phyloP scores from a whole-genome alignment of 2,329 filamentous ascomycete genomes.

The Alternaria infectoria region DNA sequence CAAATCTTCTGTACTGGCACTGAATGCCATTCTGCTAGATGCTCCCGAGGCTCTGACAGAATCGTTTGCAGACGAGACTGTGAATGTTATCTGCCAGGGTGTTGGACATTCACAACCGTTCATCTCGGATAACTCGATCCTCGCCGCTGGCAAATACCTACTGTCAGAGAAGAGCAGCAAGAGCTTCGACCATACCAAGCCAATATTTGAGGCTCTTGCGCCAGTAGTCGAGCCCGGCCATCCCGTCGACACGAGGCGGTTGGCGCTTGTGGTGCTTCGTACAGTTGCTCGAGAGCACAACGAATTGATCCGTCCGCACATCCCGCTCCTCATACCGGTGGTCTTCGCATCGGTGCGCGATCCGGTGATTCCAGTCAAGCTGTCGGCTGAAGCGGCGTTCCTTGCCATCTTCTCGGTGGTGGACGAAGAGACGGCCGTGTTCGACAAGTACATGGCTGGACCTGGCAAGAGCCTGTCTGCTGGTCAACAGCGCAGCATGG shows the following conservation, averaged over 20 bases:
- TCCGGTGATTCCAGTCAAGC: slow-evolving; percentile 90
- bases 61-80: slow-evolving; percentile 74
- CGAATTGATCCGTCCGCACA: slow-evolving; percentile 80
- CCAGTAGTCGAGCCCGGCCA: slow-evolving; percentile 77
- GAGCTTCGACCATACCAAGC: slow-evolving; percentile 77
- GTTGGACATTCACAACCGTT: slow-evolving; percentile 75
- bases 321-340: slow-evolving; percentile 78
- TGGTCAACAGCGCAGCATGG: slow-evolving; percentile 84
- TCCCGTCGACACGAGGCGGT: slow-evolving; percentile 80
- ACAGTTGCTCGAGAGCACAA: slow-evolving; percentile 81
- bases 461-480: slow-evolving; percentile 69
- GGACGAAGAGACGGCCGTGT: slow-evolving; percentile 82
- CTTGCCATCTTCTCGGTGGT: slow-evolving; percentile 88
- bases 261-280: slow-evolving; percentile 85
- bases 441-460: slow-evolving; percentile 86
- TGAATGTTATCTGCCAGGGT: slow-evolving; percentile 78
- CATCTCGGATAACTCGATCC: slow-evolving; percentile 84
- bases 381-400: slow-evolving; percentile 93
- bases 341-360: slow-evolving; percentile 92
- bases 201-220: slow-evolving; percentile 79
- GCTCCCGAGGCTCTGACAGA: slow-evolving; percentile 73
- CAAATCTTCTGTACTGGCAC: slow-evolving; percentile 78
- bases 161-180: slow-evolving; percentile 69
- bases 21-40: slow-evolving; percentile 89
- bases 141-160: slow-evolving; percentile 90